These are phyloP conservation scores for Coniophora puteana DNA, from an alignment of 1,284 basidiomycete species.

Conservation along the genomic window DNA sequence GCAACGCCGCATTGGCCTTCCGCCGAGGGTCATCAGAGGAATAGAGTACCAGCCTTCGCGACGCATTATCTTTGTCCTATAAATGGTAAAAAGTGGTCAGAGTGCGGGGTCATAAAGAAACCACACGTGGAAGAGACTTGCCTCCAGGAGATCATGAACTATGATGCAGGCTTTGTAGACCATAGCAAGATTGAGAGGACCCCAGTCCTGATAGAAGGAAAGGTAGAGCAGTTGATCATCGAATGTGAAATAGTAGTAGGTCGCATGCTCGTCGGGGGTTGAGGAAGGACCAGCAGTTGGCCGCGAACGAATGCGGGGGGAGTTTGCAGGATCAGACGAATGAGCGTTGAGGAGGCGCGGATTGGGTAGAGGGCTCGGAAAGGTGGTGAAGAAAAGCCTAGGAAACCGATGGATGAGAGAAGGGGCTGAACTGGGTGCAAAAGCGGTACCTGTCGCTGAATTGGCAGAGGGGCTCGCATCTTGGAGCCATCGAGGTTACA, in stretches of 20 bases:
- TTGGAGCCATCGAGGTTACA: slow-evolving; percentile 37
- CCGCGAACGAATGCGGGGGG: slow-evolving; percentile 57
- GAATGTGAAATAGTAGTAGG: slow-evolving; percentile 84
- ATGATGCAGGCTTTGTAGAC: slow-evolving; percentile 93
- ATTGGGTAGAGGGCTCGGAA: slow-evolving; percentile 65
- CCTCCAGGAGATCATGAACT: slow-evolving; percentile 86
- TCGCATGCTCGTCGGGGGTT: slow-evolving; percentile 63
- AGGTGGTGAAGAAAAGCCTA: slow-evolving; percentile 82
- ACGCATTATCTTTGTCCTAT: slow-evolving; percentile 66
- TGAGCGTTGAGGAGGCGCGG: slow-evolving; percentile 60
- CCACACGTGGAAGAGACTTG: slow-evolving; percentile 27
- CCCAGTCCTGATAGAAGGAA: slow-evolving; percentile 94
- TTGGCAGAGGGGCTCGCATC: slow-evolving; percentile 72
- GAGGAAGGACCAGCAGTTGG: slow-evolving; percentile 53
- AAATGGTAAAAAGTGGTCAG: too few species aligned
- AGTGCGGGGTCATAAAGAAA: slow-evolving; percentile 12
- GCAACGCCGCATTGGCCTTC: slow-evolving; percentile 92
- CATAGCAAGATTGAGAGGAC: slow-evolving; percentile 90
- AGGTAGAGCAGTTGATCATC: slow-evolving; percentile 92
- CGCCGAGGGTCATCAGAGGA: slow-evolving; percentile 79
- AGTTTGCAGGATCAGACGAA: slow-evolving; percentile 43
- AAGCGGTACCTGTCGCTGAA: slow-evolving; percentile 64
- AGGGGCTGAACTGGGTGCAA: background rate
- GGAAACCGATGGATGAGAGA: slow-evolving; percentile 10
- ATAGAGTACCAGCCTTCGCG: slow-evolving; percentile 83